Evolutionary conservation across 2,329 filamentous ascomycete genomes (phyloP), one percentile per base, ranked within the genome.

Genomic region (Fusarium abutilonis): DNA sequence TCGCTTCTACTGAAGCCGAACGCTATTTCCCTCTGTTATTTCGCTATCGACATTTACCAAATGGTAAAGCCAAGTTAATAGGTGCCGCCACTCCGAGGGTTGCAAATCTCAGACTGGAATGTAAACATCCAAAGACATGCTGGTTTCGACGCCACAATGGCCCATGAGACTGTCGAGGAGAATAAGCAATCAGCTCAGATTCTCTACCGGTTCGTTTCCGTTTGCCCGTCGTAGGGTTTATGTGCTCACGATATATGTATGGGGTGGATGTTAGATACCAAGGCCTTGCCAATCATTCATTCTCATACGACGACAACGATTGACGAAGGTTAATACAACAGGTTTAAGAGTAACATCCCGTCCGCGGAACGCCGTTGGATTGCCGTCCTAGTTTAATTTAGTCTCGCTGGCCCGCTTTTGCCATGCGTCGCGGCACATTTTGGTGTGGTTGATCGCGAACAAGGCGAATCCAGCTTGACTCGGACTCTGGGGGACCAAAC

Each of bases 381-480:
- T 36, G 38, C 17, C 39, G 29, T 19, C 34, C 26, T 11, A 15
- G 10, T 2, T 17, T 36, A 31, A 19, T 5, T 35, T 48, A 35
- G 36, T 40, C 34, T 34, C 23, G 21, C 17, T 45, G 59, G 28
- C 59, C 59, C 52, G 43, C 52, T 49, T 63, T 63, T 63, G 47
- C 58, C 57, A 57, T 63, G 52, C 46, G 47, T 40, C 23, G 32
- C 34, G n/a, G 44, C 38, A 29, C 29, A 21, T 40, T 41, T 36
- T 41, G 40, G 29, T 52, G 47, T 38, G 43, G 42, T 10, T 55
- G 36, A 56, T 40, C 45, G 29, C 49, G 36, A 11, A 35, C 21
- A 42, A 49, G 28, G 26, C 34, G 17, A 60, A 23, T 52, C 21
- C 21, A 17, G 38, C 41, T 47, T 35, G 54, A 46, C 52, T 61